Evolutionary conservation across 176 grass and related monocot genomes (phyloP), one percentile per base, ranked within the genome.

Genomic region (Cymbopogon citratus): DNA sequence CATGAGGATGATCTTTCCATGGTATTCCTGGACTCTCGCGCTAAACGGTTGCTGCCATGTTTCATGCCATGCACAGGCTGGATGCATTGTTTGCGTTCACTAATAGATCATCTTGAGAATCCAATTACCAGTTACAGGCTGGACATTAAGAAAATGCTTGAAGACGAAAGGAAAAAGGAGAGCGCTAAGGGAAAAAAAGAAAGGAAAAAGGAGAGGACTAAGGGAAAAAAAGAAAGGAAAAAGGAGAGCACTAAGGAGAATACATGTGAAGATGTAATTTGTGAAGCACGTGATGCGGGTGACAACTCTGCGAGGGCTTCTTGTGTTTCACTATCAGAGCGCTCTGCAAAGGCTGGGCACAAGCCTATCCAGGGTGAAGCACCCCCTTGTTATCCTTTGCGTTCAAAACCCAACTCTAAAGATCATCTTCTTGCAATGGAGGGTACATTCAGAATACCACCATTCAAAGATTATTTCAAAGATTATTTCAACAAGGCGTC

Each of bases 381-480:
- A 8, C 54, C 54, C 19, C 54, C n/a, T 24, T 21, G 9, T 59
- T 59, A 59, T 24, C 56, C n/a, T 60, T 60, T 60, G 23, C 10
- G 1, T 12, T 60, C 56, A 25, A 12, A 61, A 1, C n/a, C 57
- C 57, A 61, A 26, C 57, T 61, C 57, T 23, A 61, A 61, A 61
- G 57, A 61, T 61, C 23, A 61, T 61, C 57, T 60, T 60, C 7
- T 61, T 4, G 3, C 57, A 63, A 14, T 29, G 12, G 26, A 28
- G 25, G 2, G 13, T 63, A 28, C 23, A 63, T 14, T 63, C 26
- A 63, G 4, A 63, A 28, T 63, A 29, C 61, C 23, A 3, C n/a
- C 35, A 21, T 83, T 83, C 73, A 74, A 73, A 10, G 16, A 86
- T 52, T 83, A 69, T 29, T 44, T 92, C 5, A 71, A 66, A 69